These are phyloP conservation scores for Aspergillus japonicus DNA, from an alignment of 2,329 filamentous ascomycete genomes.

Conservation along the genomic window DNA sequence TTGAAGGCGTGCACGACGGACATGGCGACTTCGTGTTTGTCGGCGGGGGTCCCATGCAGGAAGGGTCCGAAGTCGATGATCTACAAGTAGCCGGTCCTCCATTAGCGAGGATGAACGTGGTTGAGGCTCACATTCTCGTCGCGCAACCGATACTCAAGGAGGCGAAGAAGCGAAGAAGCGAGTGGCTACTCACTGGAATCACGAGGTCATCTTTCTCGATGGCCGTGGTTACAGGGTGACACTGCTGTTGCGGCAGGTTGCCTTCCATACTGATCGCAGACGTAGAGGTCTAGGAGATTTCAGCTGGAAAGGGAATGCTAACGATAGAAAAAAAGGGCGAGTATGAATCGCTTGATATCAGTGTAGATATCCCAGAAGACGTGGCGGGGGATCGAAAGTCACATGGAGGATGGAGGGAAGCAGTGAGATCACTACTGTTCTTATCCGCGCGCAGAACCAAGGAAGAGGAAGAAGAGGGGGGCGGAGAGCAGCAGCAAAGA, in stretches of 20 bases:
- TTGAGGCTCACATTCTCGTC: background rate
- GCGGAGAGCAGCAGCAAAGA: background rate
- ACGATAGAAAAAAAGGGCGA: background rate
- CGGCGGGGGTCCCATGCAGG: slow-evolving; percentile 58
- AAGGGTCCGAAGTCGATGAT: slow-evolving; percentile 78
- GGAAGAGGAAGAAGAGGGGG: background rate
- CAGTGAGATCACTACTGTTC: slow-evolving; percentile 1
- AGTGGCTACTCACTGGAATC: slow-evolving; percentile 37
- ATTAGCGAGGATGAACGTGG: background rate
- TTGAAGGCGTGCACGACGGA: slow-evolving; percentile 79
- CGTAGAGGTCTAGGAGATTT: background rate
- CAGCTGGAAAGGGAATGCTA: background rate
- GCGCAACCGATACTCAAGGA: background rate
- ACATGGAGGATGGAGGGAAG: background rate
- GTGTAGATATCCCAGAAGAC: background rate
- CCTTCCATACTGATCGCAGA: slow-evolving; percentile 15
- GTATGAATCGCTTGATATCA: background rate
- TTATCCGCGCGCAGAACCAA: slow-evolving; percentile 1
- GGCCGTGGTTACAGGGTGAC: slow-evolving; percentile 29
- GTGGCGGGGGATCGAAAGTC: background rate
- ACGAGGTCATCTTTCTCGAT: slow-evolving; percentile 46
- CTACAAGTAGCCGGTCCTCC: slow-evolving; percentile 41
- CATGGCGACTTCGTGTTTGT: slow-evolving; percentile 65
- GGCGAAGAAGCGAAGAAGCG: too few relatives aligned
- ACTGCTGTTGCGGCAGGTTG: slow-evolving; percentile 20